Percentiles rank a stretch among this genome's conserved stretches.
phyloP scores from a whole-genome alignment of 768 basidiomycete species.

The Pisolithus albus region DNA sequence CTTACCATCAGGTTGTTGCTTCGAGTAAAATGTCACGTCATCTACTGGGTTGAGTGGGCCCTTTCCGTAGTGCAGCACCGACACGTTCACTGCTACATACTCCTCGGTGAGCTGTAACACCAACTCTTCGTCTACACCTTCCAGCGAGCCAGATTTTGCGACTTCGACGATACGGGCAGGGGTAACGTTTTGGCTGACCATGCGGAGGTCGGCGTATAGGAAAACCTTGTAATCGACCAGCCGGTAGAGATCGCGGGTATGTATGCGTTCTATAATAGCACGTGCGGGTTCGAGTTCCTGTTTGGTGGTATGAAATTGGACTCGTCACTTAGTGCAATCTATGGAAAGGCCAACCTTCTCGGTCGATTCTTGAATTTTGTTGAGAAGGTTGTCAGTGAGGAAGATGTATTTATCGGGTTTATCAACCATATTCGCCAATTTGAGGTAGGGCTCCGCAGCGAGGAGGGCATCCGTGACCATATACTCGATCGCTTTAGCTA shows the following conservation, averaged over 20 bases:
- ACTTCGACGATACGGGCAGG: conserved; percentile 38
- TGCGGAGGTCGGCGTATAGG: conserved; percentile 23
- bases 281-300: conserved; percentile 58
- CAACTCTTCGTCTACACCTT: conserved; percentile 20
- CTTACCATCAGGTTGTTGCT: conserved; percentile 52
- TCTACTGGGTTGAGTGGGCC: conserved; percentile 61
- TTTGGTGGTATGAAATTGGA: neutral
- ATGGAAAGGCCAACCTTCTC: conserved; percentile 17
- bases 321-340: neutral
- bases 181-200: conserved; percentile 28
- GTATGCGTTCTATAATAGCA: conserved; percentile 55
- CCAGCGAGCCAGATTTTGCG: conserved; percentile 25
- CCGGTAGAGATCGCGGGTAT: conserved; percentile 59
- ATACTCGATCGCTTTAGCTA: conserved; percentile 72
- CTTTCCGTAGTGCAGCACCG: conserved; percentile 75
- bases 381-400: conserved; percentile 64
- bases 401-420: conserved; percentile 54
- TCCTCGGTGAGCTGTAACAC: conserved; percentile 33
- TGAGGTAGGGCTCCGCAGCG: conserved; percentile 55
- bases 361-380: conserved; percentile 48
- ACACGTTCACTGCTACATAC: conserved; percentile 59
- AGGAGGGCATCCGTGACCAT: conserved; percentile 82
- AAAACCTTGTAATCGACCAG: conserved; percentile 60
- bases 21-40: conserved; percentile 67
- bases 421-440: conserved; percentile 50